Evolutionary conservation across 371 early-diverging fungal species (phyloP).

Genomic region (Mortierella polycephala): DNA sequence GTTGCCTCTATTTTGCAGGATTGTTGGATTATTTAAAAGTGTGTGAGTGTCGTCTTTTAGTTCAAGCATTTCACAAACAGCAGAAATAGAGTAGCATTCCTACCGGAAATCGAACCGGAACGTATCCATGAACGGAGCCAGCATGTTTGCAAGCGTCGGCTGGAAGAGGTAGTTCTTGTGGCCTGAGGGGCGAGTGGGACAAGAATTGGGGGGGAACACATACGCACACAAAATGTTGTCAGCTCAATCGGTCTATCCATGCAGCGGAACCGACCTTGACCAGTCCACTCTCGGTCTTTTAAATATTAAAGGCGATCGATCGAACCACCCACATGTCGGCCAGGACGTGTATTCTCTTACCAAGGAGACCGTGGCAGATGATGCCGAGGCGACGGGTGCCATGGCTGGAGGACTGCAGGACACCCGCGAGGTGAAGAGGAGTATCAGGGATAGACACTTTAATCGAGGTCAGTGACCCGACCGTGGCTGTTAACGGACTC

Average conservation of each 20-base stretch:
- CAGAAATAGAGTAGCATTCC: neutral
- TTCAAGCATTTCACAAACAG: neutral
- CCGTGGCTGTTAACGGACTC: slow-evolving; percentile 2
- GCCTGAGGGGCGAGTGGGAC: slow-evolving; percentile 36
- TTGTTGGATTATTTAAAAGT: neutral
- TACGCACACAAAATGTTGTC: neutral
- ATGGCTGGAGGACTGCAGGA: slow-evolving; percentile 47
- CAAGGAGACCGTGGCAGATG: slow-evolving; percentile 53
- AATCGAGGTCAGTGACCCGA: slow-evolving; percentile 34
- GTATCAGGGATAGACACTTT: slow-evolving; percentile 30
- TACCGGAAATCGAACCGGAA: slow-evolving; percentile 70
- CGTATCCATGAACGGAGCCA: slow-evolving; percentile 61
- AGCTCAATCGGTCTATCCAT: neutral
- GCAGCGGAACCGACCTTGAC: too few species aligned
- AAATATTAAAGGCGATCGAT: neutral
- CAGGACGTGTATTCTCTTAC: slow-evolving; percentile 14
- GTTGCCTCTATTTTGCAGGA: slow-evolving; percentile 57
- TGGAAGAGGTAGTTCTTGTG: slow-evolving; percentile 75
- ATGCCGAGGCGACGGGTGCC: slow-evolving; percentile 45
- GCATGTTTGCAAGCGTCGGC: slow-evolving; percentile 58
- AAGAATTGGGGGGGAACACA: neutral
- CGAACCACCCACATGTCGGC: neutral
- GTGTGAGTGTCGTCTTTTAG: neutral
- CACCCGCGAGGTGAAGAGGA: slow-evolving; percentile 34
- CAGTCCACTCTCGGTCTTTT: neutral